These are phyloP conservation scores for Leccinum insolens DNA, from an alignment of 1,284 basidiomycete species.

Conservation along the genomic window DNA sequence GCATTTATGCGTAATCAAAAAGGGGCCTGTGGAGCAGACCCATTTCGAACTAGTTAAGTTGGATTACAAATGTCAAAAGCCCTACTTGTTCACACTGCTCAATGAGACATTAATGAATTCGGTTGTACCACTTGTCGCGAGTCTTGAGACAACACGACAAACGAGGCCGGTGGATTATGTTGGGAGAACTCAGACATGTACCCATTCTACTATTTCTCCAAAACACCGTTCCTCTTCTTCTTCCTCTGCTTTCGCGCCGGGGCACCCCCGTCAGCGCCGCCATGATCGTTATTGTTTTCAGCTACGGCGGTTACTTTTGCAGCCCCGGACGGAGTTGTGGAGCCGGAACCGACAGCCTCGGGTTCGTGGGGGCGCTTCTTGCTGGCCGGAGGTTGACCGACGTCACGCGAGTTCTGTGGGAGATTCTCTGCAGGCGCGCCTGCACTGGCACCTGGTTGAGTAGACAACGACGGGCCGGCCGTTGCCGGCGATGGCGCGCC, in stretches of 20 bases:
- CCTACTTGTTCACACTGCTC: too few species aligned
- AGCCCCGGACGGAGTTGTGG: not conserved
- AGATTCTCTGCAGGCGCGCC: not conserved
- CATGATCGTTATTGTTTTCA: not conserved
- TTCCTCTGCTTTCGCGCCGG: constrained; percentile 28
- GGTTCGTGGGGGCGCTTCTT: constrained; percentile 27
- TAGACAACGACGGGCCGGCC: not conserved
- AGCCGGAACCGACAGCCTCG: not conserved
- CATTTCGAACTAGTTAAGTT: not conserved
- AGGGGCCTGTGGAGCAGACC: constrained; percentile 8
- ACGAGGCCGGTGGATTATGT: not conserved
- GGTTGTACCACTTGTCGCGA: too few species aligned
- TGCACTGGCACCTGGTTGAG: not conserved
- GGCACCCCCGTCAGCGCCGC: not conserved
- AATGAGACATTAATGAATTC: too few species aligned
- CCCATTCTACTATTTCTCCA: not conserved
- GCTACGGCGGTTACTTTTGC: not conserved
- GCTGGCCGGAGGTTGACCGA: not conserved
- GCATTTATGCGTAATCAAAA: not conserved
- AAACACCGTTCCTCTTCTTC: constrained; percentile 10
- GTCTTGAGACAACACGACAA: not conserved
- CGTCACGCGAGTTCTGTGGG: not conserved
- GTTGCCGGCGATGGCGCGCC: not conserved
- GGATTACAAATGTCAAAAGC: not conserved
- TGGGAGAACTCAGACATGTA: not conserved